Evolutionary conservation across 2,329 filamentous ascomycete species (phyloP).

Genomic region (Reticulascus tulasneorum): DNA sequence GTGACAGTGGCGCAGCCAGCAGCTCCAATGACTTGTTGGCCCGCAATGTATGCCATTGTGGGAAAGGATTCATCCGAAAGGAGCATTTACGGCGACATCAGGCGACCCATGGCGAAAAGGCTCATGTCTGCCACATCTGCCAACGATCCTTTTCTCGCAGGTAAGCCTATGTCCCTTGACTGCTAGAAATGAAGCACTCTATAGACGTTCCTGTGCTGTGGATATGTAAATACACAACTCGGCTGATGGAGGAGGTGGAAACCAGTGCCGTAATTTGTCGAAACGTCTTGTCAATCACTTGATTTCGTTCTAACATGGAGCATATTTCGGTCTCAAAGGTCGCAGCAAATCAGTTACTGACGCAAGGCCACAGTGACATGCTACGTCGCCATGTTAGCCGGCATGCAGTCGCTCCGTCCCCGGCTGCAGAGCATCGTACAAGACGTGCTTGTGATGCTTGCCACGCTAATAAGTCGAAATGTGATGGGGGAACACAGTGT

Average conservation of each 20-base stretch:
- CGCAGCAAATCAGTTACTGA: neutral
- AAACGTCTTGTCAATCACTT: neutral
- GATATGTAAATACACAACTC: too few relatives aligned
- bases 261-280: too few relatives aligned
- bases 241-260: too few relatives aligned
- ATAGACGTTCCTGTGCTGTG: too few relatives aligned
- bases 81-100: neutral
- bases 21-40: too few relatives aligned
- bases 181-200: too few relatives aligned
- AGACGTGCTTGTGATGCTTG: neutral
- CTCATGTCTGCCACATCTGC: neutral
- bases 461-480: constrained; percentile 1
- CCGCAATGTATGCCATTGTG: neutral
- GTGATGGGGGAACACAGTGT: neutral
- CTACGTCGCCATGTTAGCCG: neutral
- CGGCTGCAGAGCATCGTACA: neutral
- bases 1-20: too few relatives aligned
- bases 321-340: neutral
- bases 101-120: neutral
- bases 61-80: neutral
- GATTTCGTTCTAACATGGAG: neutral
- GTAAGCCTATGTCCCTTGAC: too few relatives aligned
- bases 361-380: neutral
- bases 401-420: too few relatives aligned
- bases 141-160: neutral